Evolutionary conservation across 306 rosid genomes (phyloP).

Genomic region (Rubus parviflorus): DNA sequence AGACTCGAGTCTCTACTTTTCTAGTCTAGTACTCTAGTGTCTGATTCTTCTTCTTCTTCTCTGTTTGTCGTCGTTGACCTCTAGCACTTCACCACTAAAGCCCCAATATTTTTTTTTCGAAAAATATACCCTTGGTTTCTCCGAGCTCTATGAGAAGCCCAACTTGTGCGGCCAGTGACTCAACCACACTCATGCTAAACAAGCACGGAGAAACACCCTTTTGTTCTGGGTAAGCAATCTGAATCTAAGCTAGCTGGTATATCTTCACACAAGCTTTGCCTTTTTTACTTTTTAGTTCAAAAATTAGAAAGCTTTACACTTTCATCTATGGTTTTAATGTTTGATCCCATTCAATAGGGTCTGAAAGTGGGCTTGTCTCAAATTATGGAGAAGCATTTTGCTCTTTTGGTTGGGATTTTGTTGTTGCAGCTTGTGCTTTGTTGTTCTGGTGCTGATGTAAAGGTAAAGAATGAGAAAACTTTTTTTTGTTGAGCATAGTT

Average conservation of each 20-base stretch:
- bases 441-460: constrained; percentile 32
- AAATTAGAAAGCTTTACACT: background rate
- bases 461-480: constrained; percentile 31
- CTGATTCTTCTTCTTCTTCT: background rate
- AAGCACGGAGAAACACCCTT: constrained; percentile 7
- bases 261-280: background rate
- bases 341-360: constrained; percentile 23
- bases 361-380: constrained; percentile 22
- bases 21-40: background rate
- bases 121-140: background rate
- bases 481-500: background rate
- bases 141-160: constrained; percentile 11
- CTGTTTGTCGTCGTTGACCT: background rate
- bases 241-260: background rate
- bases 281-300: background rate
- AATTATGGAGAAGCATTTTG: constrained; percentile 38
- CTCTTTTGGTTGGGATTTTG: constrained; percentile 37
- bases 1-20: background rate
- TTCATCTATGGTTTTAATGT: constrained; percentile 1
- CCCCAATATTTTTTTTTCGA: background rate
- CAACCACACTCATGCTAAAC: constrained; percentile 17
- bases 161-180: background rate
- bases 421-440: constrained; percentile 26
- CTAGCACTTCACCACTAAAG: background rate
- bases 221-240: constrained; percentile 22